These are phyloP conservation scores for Paxillus involutus DNA, from an alignment of 768 basidiomycete species.

Conservation along the genomic window DNA sequence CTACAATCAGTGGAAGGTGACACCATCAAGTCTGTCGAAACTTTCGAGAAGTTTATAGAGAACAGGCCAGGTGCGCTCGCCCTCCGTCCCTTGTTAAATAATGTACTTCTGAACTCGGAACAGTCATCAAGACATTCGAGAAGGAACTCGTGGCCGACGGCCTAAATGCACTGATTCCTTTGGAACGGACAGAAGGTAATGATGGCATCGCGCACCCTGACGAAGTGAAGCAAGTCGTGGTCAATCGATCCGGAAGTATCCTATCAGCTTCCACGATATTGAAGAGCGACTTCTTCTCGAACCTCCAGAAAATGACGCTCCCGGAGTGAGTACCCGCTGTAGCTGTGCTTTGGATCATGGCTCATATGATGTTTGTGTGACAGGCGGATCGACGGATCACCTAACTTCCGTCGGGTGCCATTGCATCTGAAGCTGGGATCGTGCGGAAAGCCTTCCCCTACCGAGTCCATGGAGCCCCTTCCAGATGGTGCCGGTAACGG, in stretches of 20 bases:
- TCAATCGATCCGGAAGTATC: slow-evolving; percentile 80
- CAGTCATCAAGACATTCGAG: slow-evolving; percentile 94
- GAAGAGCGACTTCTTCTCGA: slow-evolving; percentile 93
- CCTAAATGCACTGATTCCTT: slow-evolving; percentile 74
- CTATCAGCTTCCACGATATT: slow-evolving; percentile 90
- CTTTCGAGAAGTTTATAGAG: slow-evolving; percentile 81
- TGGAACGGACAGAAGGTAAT: slow-evolving; percentile 67
- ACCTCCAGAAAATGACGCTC: slow-evolving; percentile 93
- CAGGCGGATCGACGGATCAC: slow-evolving; percentile 88
- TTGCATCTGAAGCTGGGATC: slow-evolving; percentile 46
- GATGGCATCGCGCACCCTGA: slow-evolving; percentile 82
- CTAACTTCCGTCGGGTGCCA: slow-evolving; percentile 87
- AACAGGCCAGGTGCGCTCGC: slow-evolving; percentile 68
- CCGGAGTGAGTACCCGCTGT: slow-evolving; percentile 65
- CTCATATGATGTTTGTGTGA: not conserved
- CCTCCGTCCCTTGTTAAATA: not conserved
- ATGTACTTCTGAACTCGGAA: not conserved
- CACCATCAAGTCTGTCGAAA: slow-evolving; percentile 71
- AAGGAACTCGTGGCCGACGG: slow-evolving; percentile 84
- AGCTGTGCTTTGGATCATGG: not conserved
- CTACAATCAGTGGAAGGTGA: slow-evolving; percentile 80
- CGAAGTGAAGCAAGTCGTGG: slow-evolving; percentile 85
- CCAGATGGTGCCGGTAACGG: slow-evolving; percentile 38
- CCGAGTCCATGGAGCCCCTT: slow-evolving; percentile 37
- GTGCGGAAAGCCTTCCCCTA: slow-evolving; percentile 26